A percentile compares a stretch with the other conserved stretches of the same genome.
Conservation (phyloP, 805 yeast species). For the Spathaspora girioi region DNA sequence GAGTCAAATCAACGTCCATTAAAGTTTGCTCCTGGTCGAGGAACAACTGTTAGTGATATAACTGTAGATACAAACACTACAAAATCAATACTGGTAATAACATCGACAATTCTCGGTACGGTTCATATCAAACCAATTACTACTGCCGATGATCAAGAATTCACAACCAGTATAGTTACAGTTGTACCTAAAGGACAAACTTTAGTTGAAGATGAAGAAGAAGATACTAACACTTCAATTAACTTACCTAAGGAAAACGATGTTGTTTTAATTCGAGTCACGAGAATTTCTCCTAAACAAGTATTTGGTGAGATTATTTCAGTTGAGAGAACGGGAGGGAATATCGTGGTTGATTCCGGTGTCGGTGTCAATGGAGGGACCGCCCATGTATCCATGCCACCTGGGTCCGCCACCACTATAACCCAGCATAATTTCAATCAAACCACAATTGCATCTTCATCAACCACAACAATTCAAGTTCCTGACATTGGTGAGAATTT, state of each 20-base stretch:
- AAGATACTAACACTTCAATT: conserved; percentile 26
- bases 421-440: conserved; percentile 19
- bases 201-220: background rate
- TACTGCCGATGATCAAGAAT: conserved; percentile 7
- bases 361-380: conserved; percentile 53
- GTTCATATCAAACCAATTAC: conserved; percentile 27
- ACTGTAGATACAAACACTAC: conserved; percentile 12
- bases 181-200: conserved; percentile 21
- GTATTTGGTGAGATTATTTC: conserved; percentile 72
- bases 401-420: conserved; percentile 48
- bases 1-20: conserved; percentile 21
- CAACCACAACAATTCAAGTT: conserved; percentile 42
- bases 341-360: conserved; percentile 58
- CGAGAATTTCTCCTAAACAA: conserved; percentile 62
- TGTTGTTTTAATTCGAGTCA: conserved; percentile 71
- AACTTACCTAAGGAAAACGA: conserved; percentile 82
- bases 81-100: conserved; percentile 38
- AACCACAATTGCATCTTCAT: conserved; percentile 34
- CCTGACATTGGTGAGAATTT: conserved; percentile 83
- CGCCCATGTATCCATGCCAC: conserved; percentile 35
- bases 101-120: conserved; percentile 62
- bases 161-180: conserved; percentile 23
- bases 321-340: conserved; percentile 54
- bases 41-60: conserved; percentile 52
- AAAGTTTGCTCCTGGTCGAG: conserved; percentile 60